Base-by-base conservation (phyloP, 2,329 filamentous ascomycete species). In the Amauroascus niger region DNA sequence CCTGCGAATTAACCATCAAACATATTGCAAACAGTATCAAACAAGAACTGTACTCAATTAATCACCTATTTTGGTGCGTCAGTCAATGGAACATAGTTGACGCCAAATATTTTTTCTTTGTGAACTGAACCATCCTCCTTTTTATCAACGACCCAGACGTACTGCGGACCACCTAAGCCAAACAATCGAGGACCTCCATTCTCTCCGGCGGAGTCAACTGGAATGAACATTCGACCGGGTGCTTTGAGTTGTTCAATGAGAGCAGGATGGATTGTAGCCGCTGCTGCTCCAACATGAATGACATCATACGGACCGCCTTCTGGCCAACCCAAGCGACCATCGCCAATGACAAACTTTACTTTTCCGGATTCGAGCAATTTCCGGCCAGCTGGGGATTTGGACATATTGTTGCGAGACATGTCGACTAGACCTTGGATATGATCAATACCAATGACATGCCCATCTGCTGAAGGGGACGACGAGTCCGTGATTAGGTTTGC, bases 201-300 rank as follows among this genome's bases (percentile, higher is more conserved):
- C 26, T 65, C 64, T 1, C 66, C 64, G 26, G 74, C 73, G 7
- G 71, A 65, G 40, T 78, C 78, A 2, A 84, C 79, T 0, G 81
- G 81, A n/a, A 84, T 81, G 64, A 84, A 84, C 62, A 84, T 66
- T 73, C 83, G 76, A 0, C 93, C 93, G 0, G 91, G 91, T 2
- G 79, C 73, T 58, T 81, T 82, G 60, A 98, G 72, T 73, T 97
- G 93, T 28, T 83, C 79, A 44, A 95, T 71, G 59, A 97, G 70
- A 55, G 80, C 78, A 16, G 79, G 65, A 66, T 95, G 90, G 52
- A 95, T 71, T 64, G 82, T 79, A 22, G 73, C 78, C 0, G 91
- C 91, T 6, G 88, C 87, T 0, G 93, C 93, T 0, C 93, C 93
- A 2, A 97, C 93, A 66, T 97, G 93, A 56, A 98, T 97, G 1